Evolutionary conservation across 2,329 filamentous ascomycete genomes (phyloP), one percentile per base, ranked within the genome.

Genomic region (Penicillium sp.): DNA sequence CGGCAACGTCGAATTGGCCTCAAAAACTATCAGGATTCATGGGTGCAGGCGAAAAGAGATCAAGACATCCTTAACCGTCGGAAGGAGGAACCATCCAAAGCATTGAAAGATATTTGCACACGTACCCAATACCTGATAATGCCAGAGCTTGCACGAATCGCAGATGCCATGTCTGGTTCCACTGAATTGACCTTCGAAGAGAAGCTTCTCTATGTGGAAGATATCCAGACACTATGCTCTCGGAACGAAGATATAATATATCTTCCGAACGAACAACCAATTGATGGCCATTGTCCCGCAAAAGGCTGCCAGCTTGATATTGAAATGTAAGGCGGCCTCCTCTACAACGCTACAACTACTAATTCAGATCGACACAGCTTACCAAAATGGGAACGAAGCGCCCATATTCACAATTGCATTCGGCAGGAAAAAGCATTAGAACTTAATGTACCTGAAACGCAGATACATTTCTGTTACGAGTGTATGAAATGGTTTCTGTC

Each of bases 191-290:
- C 46, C 10, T 57, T 48, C 43, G 18, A 60, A 26, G 15, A 59
- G 48, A 60, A 49, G 32, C 57, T 62, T 18, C 37, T 54, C 41
- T 60, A 57, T 20, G 46, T 48, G 29, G 30, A 56, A 17, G 43
- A 59, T 26, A 44, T 59, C 27, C 37, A 52, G 29, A 51, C 8
- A 30, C 36, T 59, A 18, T 61, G 39, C 46, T 12, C 30, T 23
- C 42, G 45, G 37, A 49, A 62, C 36, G 58, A 56, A 15, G 43
- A 54, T 34, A 40, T 62, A 18, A 30, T 52, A n/a, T 62, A 60
- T 51, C 55, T 62, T 47, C 55, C 42, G 21, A 12, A 34, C 7
- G 52, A 60, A 52, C 42, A 29, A 5, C 56, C 50, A 7, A 26
- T 57, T 26, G 1, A 55, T 27, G 47, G 55, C 33, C 32, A 36